These are phyloP conservation scores for Paramecium sexaurelia DNA, from an alignment of 73 alveolate genomes.

Conservation along the genomic window DNA sequence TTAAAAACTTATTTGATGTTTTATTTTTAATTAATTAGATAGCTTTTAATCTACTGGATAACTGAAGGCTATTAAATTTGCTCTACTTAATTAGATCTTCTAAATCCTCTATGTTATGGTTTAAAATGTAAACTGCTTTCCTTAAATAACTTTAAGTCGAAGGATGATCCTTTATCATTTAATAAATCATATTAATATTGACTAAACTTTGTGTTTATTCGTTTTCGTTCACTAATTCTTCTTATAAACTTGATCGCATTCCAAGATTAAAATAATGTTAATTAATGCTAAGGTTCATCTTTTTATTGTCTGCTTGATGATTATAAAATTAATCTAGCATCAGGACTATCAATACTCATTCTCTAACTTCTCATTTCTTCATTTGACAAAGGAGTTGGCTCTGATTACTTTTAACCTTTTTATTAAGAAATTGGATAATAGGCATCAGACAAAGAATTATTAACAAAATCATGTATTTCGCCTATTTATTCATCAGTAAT, in stretches of 20 bases:
- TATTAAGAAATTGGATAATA: neutral
- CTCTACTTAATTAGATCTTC: neutral
- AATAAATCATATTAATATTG: conserved; percentile 27
- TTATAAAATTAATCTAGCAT: neutral
- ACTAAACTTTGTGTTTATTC: neutral
- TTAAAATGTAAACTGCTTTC: conserved; percentile 13
- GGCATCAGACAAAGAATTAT: conserved; percentile 47
- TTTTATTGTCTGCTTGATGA: neutral
- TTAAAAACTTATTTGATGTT: neutral
- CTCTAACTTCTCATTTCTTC: neutral
- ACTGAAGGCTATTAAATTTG: neutral
- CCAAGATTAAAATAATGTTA: neutral
- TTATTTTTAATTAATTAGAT: neutral
- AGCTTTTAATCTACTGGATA: neutral
- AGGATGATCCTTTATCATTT: conserved; percentile 25
- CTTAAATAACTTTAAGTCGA: neutral
- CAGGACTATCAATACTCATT: conserved; percentile 5
- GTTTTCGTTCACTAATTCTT: neutral
- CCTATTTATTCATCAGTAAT: conserved; percentile 20
- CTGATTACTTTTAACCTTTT: neutral
- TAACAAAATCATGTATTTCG: conserved; percentile 37
- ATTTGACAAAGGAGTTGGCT: neutral
- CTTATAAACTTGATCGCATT: neutral
- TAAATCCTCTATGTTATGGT: neutral
- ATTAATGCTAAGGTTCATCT: neutral